A percentile compares a stretch with the other conserved stretches of the same genome.
phyloP scores from a whole-genome alignment of 805 yeast genomes.

The Metschnikowia peoriensis region DNA sequence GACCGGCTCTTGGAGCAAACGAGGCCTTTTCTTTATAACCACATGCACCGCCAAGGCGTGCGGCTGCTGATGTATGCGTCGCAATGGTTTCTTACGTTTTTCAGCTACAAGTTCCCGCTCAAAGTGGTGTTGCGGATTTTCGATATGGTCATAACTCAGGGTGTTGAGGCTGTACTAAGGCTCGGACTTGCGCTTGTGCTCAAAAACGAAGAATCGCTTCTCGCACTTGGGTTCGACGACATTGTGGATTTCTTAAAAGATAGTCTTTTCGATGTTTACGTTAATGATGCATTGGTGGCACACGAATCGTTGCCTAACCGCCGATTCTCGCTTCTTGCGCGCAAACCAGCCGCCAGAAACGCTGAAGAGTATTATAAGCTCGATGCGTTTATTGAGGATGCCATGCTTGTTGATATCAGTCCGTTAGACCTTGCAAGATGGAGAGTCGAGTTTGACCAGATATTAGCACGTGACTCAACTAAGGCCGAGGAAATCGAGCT shows the following conservation, averaged over 20 bases:
- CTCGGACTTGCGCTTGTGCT: constrained; percentile 80
- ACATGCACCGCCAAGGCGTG: constrained; percentile 81
- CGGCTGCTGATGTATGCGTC: constrained; percentile 94
- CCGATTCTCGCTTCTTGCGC: constrained; percentile 22
- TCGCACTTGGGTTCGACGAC: constrained; percentile 69
- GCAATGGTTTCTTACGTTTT: constrained; percentile 95
- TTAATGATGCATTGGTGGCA: constrained; percentile 38
- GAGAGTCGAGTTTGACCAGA: constrained; percentile 69
- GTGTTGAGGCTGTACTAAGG: constrained; percentile 79
- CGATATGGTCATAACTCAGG: constrained; percentile 88
- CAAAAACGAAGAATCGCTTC: constrained; percentile 58
- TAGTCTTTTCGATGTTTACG: constrained; percentile 69
- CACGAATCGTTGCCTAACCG: constrained; percentile 13
- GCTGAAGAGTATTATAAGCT: constrained; percentile 49
- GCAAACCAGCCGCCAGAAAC: constrained; percentile 16
- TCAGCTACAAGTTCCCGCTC: constrained; percentile 92
- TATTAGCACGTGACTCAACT: constrained; percentile 65
- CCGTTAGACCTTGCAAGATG: constrained; percentile 74
- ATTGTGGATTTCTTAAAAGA: constrained; percentile 77
- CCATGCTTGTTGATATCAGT: constrained; percentile 67
- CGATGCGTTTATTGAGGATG: constrained; percentile 73
- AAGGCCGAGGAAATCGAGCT: constrained; percentile 61
- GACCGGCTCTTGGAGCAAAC: constrained; percentile 81
- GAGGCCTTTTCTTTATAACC: constrained; percentile 69
- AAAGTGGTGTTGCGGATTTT: constrained; percentile 83